Evolutionary conservation across 2,329 filamentous ascomycete species (phyloP), one percentile per base, ranked within the genome.

Genomic region (Exophiala viscosa): DNA sequence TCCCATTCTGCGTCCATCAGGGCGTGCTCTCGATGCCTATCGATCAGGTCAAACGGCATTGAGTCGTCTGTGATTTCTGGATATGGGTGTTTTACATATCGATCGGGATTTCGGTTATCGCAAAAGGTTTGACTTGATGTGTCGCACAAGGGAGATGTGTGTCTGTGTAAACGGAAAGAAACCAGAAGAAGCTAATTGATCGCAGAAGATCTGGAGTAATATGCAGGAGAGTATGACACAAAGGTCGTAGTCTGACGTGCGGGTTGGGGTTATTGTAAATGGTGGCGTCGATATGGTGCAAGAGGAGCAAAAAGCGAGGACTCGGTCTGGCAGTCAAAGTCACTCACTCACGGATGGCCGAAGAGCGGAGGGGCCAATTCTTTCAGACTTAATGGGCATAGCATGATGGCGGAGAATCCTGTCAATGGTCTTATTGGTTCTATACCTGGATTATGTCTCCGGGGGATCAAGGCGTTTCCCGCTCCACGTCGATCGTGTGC

Each of bases 1-100:
- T 58, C 54, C 59, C 60, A 60, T 15, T 60, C 56, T 15, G 34
- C 15, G 7, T 45, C 39, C 8, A 28, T 32, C 47, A 53, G 36
- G n/a, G 15, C 14, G 4, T 34, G 48, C 38, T 46, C 48, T 20
- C 23, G 40, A 41, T 53, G 48, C 17, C 50, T 50, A 33, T 54
- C 54, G 13, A 46, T 7, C 34, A 58, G 23, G 41, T 50, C 50
- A 34, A 50, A 50, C 20, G 53, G 44, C 56, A 59, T 59, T 48
- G 40, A 50, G 13, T 17, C 36, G 32, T 36, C 3, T 41, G 15
- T 9, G 44, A 17, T 33, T 35, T 23, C 2, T 45, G 11, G n/a
- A 8, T 11, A 40, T 15, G 11, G 38, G 4, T 9, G 14, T 42
- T 11, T 42, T 14, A 42, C 40, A 42, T 42, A 28, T 42, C 40